Evolutionary conservation across 176 grass and related monocot genomes (phyloP), one percentile per base, ranked within the genome.

Genomic region (Aechmea fasciata): DNA sequence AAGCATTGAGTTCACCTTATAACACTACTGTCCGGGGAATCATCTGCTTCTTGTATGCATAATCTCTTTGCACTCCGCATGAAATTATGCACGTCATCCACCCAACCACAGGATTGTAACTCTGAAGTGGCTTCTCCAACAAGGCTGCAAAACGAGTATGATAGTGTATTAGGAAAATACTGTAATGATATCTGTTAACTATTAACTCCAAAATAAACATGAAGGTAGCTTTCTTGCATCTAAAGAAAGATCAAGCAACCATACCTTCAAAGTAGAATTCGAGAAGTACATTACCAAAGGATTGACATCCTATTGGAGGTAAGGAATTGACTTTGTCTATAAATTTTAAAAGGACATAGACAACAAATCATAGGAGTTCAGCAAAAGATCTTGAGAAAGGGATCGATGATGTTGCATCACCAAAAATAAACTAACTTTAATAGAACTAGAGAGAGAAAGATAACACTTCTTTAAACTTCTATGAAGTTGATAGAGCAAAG

Each of bases 101-200:
- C 80, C 95, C 95, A 93, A 66, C 17, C 80, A 81, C 80, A 99
- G 0, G 59, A 75, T n/a, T 65, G 78, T 75, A 99, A 84, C 80
- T 84, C 84, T 67, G 87, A 90, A 50, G 50, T 52, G 61, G 87
- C 90, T 82, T 82, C 82, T 65, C 57, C 26, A 41, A 65, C 77
- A 74, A 99, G 89, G 79, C 95, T 99, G 51, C 49, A 65, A 49
- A 73, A 0, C 51, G 20, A 65, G 3, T 66, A 63, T 51, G 15
- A 48, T 15, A 1, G 17, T 67, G 49, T 51, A 66, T 62, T 57
- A 73, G 69, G 28, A 69, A 49, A 68, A 20, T 33, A 28, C 74
- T 71, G 63, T 68, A 65, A 73, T 9, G 18, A 54, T 14, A 77
- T 71, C 29, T 62, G 69, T 24, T 2, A 24, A 47, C 51, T 12